Evolutionary conservation across 2,329 filamentous ascomycete genomes (phyloP).

Genomic region (Ilyonectria sp.): DNA sequence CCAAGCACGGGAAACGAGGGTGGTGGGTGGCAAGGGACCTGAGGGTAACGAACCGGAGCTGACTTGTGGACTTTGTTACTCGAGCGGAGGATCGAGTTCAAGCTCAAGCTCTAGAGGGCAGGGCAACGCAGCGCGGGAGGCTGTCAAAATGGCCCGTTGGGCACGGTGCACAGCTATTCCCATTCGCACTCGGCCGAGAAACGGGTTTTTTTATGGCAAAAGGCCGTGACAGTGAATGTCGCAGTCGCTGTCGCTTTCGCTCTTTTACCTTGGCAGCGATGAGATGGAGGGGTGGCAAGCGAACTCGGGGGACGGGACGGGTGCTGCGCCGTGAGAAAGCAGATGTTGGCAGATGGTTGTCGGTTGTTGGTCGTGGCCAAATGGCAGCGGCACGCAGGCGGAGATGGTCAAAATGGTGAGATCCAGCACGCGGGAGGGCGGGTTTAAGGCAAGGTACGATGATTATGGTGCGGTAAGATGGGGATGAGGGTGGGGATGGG

Average conservation of each 20-base stretch:
- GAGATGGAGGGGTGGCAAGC: constrained; percentile 9
- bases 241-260: background rate
- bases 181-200: constrained; percentile 28
- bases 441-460: constrained; percentile 23
- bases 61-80: constrained; percentile 4
- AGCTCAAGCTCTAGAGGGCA: background rate
- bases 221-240: constrained; percentile 4
- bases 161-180: constrained; percentile 12
- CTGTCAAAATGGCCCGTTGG: constrained; percentile 15
- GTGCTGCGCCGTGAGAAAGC: background rate
- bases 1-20: constrained; percentile 3
- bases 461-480: constrained; percentile 6
- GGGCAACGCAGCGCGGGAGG: constrained; percentile 8
- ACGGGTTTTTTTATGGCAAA: background rate
- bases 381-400: background rate
- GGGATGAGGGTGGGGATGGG: constrained; percentile 9
- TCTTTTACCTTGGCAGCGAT: background rate
- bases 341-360: background rate
- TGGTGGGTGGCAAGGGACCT: background rate
- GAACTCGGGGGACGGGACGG: constrained; percentile 12
- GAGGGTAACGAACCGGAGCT: background rate
- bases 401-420: constrained; percentile 13
- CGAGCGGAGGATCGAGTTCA: constrained; percentile 3
- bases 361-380: background rate
- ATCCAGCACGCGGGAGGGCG: constrained; percentile 17